Base-by-base conservation (phyloP, 2,329 filamentous ascomycete species). In the Aspergillus sp. region DNA sequence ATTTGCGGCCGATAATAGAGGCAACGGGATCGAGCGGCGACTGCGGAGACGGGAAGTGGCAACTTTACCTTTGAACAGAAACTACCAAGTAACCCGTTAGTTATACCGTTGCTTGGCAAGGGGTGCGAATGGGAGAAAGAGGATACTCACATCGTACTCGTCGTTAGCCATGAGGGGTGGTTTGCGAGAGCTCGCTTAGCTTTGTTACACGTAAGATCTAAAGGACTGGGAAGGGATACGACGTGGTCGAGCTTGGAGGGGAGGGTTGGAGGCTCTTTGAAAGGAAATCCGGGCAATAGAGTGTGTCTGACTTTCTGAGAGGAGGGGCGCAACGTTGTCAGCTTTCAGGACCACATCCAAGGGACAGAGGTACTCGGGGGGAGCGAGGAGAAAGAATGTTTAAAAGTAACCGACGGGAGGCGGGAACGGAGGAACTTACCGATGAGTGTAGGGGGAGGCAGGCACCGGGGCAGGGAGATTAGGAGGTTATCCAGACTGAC, bases 41-140 rank as follows among this genome's bases (percentile, higher is more conserved):
- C 59, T 62, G 66, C 61, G 49, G 61, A 53, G 58, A 58, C 19
- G 42, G 52, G 59, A 61, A 66, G 65, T 68, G 66, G 68, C 68
- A 66, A 71, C 67, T 56, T 68, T 84, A 96, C 92, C 92, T 90
- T 99, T 98, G 88, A 99, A 99, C 77, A 98, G 92, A 80, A 98
- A 98, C 93, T 97, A 79, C 68, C 38, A 55, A 54, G 60, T 54
- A 65, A 38, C 19, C 73, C 72, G 55, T 59, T 49, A 69, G 50
- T 27, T 47, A 51, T 64, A 54, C 32, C 41, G 38, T 30, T 36
- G 5, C 44, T 44, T 6, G 11, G 36, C 15, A 41, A 44, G 17
- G n/a, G 27, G 21, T 52, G 7, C 50, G 11, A 60, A 27, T 49
- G 59, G 13, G 17, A 6, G 10, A 50, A 15, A 38, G 32, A 8